phyloP scores from a whole-genome alignment of 2,329 filamentous ascomycete genomes.

The Triangularia setosa region DNA sequence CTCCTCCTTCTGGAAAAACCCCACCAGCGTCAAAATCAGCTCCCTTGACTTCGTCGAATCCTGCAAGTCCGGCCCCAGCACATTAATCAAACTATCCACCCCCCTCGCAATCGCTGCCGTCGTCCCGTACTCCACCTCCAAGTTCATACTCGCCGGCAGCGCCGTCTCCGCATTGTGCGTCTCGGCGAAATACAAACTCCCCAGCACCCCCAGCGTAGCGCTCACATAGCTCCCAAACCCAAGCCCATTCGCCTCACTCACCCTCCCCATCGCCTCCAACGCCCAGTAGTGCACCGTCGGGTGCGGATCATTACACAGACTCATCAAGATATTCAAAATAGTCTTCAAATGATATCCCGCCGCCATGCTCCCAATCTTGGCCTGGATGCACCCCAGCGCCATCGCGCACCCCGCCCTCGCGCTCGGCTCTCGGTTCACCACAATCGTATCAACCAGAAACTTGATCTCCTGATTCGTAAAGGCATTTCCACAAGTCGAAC shows the following conservation, averaged over 20 bases:
- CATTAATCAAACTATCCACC: constrained; percentile 93
- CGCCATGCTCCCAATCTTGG: constrained; percentile 95
- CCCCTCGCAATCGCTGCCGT: constrained; percentile 80
- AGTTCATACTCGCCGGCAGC: constrained; percentile 79
- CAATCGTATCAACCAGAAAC: constrained; percentile 87
- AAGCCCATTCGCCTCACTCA: constrained; percentile 86
- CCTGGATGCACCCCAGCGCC: constrained; percentile 88
- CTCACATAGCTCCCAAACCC: constrained; percentile 89
- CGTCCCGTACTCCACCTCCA: constrained; percentile 81
- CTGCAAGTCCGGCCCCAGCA: constrained; percentile 90
- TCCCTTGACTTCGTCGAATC: constrained; percentile 89
- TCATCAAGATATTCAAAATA: constrained; percentile 97
- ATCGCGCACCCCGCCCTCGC: constrained; percentile 92
- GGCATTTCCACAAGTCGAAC: constrained; percentile 75
- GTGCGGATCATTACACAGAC: constrained; percentile 90
- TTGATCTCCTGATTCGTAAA: constrained; percentile 87
- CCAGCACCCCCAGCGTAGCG: constrained; percentile 87
- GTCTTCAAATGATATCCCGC: constrained; percentile 95
- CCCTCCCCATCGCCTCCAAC: constrained; percentile 77
- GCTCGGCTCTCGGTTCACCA: constrained; percentile 87
- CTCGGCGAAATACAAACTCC: constrained; percentile 87
- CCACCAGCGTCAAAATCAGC: constrained; percentile 80
- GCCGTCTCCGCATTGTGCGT: constrained; percentile 83
- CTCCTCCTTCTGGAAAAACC: constrained; percentile 71
- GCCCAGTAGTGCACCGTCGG: constrained; percentile 97